phyloP scores from a whole-genome alignment of 768 basidiomycete species.

The Scleroderma citrinum region DNA sequence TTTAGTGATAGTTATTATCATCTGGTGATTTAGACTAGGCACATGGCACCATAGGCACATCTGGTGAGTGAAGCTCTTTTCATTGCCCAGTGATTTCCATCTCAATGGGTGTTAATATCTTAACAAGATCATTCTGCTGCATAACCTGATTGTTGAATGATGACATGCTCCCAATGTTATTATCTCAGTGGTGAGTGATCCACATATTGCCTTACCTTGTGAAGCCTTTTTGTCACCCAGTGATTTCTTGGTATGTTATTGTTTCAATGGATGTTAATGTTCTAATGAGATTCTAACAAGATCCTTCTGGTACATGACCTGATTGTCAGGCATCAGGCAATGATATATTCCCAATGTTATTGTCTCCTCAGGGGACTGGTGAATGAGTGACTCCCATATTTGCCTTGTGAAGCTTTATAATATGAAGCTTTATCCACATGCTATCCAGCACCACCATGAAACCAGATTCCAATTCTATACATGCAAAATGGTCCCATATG shows the following conservation, averaged over 20 bases:
- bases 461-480: neutral
- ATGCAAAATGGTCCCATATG: neutral
- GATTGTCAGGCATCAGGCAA: too few relatives aligned
- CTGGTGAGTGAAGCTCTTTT: neutral
- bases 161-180: neutral
- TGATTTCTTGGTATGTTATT: neutral
- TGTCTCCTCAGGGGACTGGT: too few relatives aligned
- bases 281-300: too few relatives aligned
- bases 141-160: neutral
- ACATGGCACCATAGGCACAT: too few relatives aligned
- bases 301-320: too few relatives aligned
- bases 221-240: neutral
- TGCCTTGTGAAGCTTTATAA: neutral
- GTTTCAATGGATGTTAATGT: neutral
- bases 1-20: neutral
- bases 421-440: neutral
- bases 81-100: too few relatives aligned
- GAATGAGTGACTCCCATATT: neutral
- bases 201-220: neutral
- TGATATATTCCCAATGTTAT: too few relatives aligned
- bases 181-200: neutral
- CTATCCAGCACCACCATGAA: neutral
- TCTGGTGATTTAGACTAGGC: neutral
- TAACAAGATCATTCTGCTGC: neutral
- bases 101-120: too few relatives aligned